Conservation (phyloP, 83 land plant genomes). For the Picea engelmannii region DNA sequence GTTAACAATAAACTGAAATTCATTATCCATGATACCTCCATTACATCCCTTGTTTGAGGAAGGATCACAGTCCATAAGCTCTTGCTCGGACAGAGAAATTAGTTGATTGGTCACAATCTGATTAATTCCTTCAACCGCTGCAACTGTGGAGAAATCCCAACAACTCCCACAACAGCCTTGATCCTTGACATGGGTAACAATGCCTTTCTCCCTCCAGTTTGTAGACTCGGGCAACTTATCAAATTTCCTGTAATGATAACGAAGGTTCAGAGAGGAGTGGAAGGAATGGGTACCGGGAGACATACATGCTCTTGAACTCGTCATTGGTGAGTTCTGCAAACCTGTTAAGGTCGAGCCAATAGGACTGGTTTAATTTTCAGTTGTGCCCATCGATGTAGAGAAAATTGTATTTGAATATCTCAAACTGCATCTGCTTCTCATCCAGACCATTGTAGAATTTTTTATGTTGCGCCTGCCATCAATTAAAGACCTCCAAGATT, state of each 20-base stretch:
- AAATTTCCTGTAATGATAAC: slow-evolving; percentile 24
- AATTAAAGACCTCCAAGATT: slow-evolving; percentile 10
- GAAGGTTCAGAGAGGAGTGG: not conserved
- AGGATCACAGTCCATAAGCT: slow-evolving; percentile 56
- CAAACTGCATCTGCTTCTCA: slow-evolving; percentile 34
- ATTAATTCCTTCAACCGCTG: slow-evolving; percentile 52
- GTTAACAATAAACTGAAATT: slow-evolving; percentile 17
- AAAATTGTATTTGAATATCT: not conserved
- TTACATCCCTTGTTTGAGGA: slow-evolving; percentile 2
- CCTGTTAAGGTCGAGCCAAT: slow-evolving; percentile 54
- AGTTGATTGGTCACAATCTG: slow-evolving; percentile 28
- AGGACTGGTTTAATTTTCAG: slow-evolving; percentile 10
- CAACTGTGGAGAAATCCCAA: slow-evolving; percentile 60
- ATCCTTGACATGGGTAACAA: slow-evolving; percentile 59
- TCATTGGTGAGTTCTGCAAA: slow-evolving; percentile 79
- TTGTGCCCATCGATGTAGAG: no score
- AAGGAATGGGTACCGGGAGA: not conserved
- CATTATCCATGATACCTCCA: slow-evolving; percentile 15
- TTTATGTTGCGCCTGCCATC: slow-evolving; percentile 13
- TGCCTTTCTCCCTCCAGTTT: slow-evolving; percentile 70
- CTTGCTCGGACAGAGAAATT: slow-evolving; percentile 50
- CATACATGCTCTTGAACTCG: slow-evolving; percentile 54
- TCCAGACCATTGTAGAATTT: slow-evolving; percentile 13
- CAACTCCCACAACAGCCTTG: slow-evolving; percentile 66
- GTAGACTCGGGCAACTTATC: slow-evolving; percentile 37